phyloP scores from a whole-genome alignment of 768 basidiomycete genomes.

The Suillus lakei region DNA sequence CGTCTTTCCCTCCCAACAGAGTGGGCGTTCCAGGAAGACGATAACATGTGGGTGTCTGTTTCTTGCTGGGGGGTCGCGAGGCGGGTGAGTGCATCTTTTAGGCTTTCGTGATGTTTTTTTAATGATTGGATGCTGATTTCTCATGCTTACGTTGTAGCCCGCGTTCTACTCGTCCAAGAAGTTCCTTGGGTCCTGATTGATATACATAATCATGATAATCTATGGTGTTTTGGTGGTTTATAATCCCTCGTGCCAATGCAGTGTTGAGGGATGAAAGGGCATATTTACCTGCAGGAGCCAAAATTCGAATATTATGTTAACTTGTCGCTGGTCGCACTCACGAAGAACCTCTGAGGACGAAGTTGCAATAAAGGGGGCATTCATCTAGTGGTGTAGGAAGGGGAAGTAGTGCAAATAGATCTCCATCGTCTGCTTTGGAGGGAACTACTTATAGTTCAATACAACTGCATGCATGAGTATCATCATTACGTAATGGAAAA shows the following conservation, averaged over 20 bases:
- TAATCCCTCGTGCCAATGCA: neutral
- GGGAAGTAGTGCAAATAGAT: too few species aligned
- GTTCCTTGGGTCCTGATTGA: conserved; percentile 4
- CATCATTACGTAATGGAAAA: too few species aligned
- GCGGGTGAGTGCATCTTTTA: conserved; percentile 5
- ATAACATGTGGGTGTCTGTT: conserved; percentile 38
- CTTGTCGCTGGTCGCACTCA: neutral
- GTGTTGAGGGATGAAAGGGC: too few species aligned
- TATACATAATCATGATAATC: neutral
- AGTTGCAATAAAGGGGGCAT: too few species aligned
- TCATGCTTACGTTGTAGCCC: neutral
- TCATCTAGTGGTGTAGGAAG: too few species aligned
- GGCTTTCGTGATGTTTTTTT: conserved; percentile 2
- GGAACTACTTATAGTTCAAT: too few species aligned
- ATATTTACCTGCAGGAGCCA: neutral
- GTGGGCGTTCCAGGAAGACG: conserved; percentile 46
- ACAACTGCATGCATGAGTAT: too few species aligned
- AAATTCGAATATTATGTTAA: neutral
- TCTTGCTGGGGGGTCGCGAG: conserved; percentile 1
- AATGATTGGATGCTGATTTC: neutral
- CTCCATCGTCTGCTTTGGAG: too few species aligned
- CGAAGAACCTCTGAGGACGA: neutral
- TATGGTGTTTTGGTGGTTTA: neutral
- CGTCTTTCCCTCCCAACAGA: conserved; percentile 61
- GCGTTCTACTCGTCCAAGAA: conserved; percentile 14